Conservation (phyloP, 768 basidiomycete genomes). For the Bullera alba region DNA sequence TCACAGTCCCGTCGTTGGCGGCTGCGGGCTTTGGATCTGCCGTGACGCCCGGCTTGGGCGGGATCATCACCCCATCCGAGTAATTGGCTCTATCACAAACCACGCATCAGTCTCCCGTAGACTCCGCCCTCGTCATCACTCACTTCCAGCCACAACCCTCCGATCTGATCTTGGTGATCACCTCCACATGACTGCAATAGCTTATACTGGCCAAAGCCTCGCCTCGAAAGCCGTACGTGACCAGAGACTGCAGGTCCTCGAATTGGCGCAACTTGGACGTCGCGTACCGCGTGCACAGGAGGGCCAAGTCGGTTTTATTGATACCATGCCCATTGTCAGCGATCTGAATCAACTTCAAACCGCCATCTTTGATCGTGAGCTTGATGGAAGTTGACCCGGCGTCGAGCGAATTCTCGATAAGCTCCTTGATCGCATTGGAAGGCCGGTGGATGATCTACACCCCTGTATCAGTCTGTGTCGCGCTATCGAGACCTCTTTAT, state of each 20-base stretch:
- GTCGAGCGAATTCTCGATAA: conserved; percentile 92
- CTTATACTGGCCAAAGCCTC: conserved; percentile 95
- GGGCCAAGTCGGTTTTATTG: conserved; percentile 74
- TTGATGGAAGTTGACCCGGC: conserved; percentile 81
- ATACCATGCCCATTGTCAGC: conserved; percentile 97
- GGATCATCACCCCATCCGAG: conserved; percentile 64
- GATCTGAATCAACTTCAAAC: conserved; percentile 87
- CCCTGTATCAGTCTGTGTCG: not conserved
- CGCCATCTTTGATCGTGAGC: conserved; percentile 87
- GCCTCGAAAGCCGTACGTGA: conserved; percentile 93
- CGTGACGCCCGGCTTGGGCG: conserved; percentile 62
- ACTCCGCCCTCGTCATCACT: no score
- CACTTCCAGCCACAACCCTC: conserved; percentile 91
- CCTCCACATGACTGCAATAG: conserved; percentile 79
- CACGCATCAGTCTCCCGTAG: not conserved
- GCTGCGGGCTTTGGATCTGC: conserved; percentile 81
- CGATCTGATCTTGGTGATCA: conserved; percentile 78
- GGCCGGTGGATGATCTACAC: conserved; percentile 78
- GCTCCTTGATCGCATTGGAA: conserved; percentile 88
- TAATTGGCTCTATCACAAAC: conserved; percentile 62
- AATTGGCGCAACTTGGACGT: conserved; percentile 86
- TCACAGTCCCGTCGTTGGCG: conserved; percentile 87
- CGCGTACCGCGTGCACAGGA: conserved; percentile 89
- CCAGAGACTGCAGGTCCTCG: conserved; percentile 72
- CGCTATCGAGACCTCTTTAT: not conserved